Evolutionary conservation across 768 basidiomycete species (phyloP).

Genomic region (Suillus spraguei): DNA sequence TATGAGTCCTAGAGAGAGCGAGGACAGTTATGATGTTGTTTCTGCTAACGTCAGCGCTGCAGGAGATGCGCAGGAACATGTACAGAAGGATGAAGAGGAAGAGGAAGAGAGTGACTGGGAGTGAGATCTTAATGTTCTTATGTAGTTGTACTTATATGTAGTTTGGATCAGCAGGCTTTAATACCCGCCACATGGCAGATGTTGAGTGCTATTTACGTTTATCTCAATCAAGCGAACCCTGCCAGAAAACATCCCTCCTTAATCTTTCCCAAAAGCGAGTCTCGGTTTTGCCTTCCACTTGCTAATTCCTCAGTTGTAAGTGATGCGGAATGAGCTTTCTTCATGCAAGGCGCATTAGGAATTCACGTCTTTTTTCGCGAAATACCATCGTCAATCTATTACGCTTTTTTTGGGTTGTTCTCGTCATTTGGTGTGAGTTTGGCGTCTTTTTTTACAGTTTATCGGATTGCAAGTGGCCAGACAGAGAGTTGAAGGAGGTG

Average conservation of each 20-base stretch:
- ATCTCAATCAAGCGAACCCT: conserved; percentile 11
- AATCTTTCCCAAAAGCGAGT: neutral
- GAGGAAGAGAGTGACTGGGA: conserved; percentile 61
- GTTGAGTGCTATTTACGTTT: conserved; percentile 8
- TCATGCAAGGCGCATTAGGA: conserved; percentile 30
- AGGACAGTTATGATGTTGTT: conserved; percentile 70
- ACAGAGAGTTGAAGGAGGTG: conserved; percentile 32
- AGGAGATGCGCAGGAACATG: conserved; percentile 26
- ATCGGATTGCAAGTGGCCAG: conserved; percentile 64
- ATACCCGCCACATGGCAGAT: neutral
- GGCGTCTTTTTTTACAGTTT: conserved; percentile 61
- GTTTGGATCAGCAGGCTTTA: neutral
- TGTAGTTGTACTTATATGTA: conserved; percentile 24
- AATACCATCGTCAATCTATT: conserved; percentile 43
- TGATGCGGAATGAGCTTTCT: conserved; percentile 32
- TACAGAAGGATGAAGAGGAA: conserved; percentile 43
- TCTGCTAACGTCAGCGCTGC: conserved; percentile 52
- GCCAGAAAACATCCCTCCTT: neutral
- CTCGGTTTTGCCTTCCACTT: conserved; percentile 1
- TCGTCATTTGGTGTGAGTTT: conserved; percentile 68
- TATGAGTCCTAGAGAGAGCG: conserved; percentile 57
- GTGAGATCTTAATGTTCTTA: conserved; percentile 28
- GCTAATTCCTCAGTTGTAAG: conserved; percentile 10
- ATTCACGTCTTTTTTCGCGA: conserved; percentile 30
- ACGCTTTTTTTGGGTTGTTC: conserved; percentile 53